Base-by-base conservation (phyloP, 2,329 filamentous ascomycete genomes). In the Claviceps purpurea region DNA sequence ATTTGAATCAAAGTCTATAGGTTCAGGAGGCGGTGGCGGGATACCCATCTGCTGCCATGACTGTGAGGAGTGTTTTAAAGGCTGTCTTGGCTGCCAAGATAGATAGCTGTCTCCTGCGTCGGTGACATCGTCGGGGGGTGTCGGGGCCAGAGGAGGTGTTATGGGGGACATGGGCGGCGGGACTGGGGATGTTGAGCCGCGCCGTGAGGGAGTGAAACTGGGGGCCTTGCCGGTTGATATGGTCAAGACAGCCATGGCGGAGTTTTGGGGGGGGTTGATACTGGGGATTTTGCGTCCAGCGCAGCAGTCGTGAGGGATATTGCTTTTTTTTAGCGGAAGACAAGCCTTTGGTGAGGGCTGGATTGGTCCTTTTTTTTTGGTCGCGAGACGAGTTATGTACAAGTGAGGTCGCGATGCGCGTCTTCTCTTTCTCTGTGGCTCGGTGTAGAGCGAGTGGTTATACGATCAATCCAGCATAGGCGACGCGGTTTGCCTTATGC, bases 1-100 rank as follows among this genome's bases (percentile, higher is more conserved):
- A 62, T 95, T 95, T 52, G 70, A 67, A 57, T 78, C 73, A 55
- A 83, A 80, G 59, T 77, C 73, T 54, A 84, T 72, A 45, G 78
- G 72, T 41, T 72, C 67, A 0, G 75, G 73, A 2, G 71, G 69
- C 4, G 76, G 76, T 1, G 76, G 72, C 1, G 68, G 62, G 39
- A 75, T 68, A 40, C 65, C 65, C 22, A 59, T 63, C 54, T 52
- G 52, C 45, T 71, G 70, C 22, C 65, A 62, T 7, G 68, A 65
- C 54, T 75, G 73, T 20, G 65, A 51, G 14, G 49, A 64, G 59
- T 79, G 75, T 7, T 73, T 70, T 52, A 75, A 69, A 26, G 63
- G 62, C 46, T 67, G 68, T 26, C 66, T 68, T 56, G 61, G 59
- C 52, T 30, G 26, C 26, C 44, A 62, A 57, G 51, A 55, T 7